Conservation (phyloP, 352 stramenopile species). For the Globisporangium polare region DNA sequence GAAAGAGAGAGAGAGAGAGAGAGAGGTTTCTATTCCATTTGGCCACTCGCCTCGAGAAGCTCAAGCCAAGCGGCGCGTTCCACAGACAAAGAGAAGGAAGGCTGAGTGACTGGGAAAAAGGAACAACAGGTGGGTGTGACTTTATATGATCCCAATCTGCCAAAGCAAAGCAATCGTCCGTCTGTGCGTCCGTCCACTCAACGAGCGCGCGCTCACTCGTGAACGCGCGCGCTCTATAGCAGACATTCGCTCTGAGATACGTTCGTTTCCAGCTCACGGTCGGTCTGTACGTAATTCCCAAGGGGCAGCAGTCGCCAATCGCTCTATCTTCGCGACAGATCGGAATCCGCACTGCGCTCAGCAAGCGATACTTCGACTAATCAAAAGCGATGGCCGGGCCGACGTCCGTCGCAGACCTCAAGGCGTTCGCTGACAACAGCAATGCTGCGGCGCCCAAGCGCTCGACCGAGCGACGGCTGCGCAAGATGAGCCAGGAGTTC, state of each 20-base stretch:
- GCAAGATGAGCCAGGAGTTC: constrained; percentile 61
- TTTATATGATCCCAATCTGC: no score
- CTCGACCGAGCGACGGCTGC: constrained; percentile 40
- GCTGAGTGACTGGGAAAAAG: neutral
- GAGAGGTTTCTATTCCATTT: neutral
- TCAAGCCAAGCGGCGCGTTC: no score
- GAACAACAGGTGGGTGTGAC: no score
- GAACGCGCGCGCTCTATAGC: constrained; percentile 3
- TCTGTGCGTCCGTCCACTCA: neutral
- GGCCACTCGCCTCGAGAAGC: neutral
- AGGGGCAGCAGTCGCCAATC: neutral
- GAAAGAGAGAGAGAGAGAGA: no score
- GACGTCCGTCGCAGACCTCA: neutral
- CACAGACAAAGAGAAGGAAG: neutral
- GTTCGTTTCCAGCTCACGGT: neutral
- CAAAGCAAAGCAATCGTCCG: no score
- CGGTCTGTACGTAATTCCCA: neutral
- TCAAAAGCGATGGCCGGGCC: neutral
- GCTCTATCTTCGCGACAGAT: neutral
- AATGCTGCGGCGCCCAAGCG: neutral
- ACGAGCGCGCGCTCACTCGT: neutral
- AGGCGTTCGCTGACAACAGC: neutral
- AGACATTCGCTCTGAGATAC: neutral
- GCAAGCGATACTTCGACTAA: neutral
- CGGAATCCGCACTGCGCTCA: neutral